Evolutionary conservation across 108 stramenopile species (phyloP), one percentile per base, ranked within the genome.

Genomic region (Hondaea fermentalgiana): DNA sequence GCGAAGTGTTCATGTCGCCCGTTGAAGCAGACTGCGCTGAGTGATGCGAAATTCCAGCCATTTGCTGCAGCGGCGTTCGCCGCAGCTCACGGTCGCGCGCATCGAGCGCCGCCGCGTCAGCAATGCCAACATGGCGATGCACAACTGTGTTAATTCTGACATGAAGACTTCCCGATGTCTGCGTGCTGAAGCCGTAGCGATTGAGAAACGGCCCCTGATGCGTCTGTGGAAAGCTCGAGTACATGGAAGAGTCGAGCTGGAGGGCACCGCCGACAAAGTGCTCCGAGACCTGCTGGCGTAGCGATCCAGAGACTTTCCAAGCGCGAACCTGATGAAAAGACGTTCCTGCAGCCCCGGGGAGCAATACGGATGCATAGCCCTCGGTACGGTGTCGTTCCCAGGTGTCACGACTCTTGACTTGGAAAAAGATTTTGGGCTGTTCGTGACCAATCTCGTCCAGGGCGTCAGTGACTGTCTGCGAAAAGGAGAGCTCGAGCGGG

Each of bases 371-470:
- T 14, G 76, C 76, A 35, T 83, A 83, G 76, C 76, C 76, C 28
- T 83, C 76, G 43, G 76, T 53, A 16, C 76, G 76, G n/a, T 83
- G 76, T 6, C 76, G 19, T 45, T 83, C 76, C 76, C 76, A 83
- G 12, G 5, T 17, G 23, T 83, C 76, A 3, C 76, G 76, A 35
- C 17, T 28, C 23, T 53, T 47, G 19, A 83, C 76, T 35, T 83
- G 76, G 1, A 83, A 53, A 3, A 45, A 83, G 76, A 83, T 83
- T 35, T 47, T 83, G 19, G 76, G 76, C 76, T 53, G 45, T 53
- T 83, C 49, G 28, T 83, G 76, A 53, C 76, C 51, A 6, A 83
- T 53, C 28, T 47, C 45, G 76, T 83, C 76, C 6, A 83, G 8
- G 1, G 2, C 76, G 25, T 69, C 64, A 1, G 25, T 28, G 64